Conservation (phyloP, 257 asterid genomes). For the Nicotiana otophora region DNA sequence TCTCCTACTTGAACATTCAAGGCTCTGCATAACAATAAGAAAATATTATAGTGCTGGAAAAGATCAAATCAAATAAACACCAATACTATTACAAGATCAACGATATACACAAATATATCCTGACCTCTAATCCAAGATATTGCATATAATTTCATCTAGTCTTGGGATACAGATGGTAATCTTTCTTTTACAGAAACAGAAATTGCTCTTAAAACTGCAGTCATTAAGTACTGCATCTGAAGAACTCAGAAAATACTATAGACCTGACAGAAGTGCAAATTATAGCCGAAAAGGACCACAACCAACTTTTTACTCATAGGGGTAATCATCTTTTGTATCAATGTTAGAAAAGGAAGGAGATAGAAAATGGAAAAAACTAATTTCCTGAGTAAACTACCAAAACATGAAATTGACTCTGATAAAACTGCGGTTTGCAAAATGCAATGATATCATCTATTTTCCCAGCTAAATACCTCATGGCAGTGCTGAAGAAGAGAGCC, state of each 20-base stretch:
- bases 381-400: neutral
- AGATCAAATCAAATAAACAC: neutral
- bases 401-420: neutral
- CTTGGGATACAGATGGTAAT: neutral
- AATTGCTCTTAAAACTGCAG: neutral
- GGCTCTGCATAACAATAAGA: conserved; percentile 40
- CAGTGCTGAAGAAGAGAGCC: conserved; percentile 68
- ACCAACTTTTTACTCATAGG: neutral
- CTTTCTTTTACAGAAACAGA: neutral
- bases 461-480: conserved; percentile 54
- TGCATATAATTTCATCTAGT: neutral
- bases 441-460: neutral
- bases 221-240: neutral
- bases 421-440: neutral
- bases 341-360: neutral
- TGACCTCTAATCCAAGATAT: neutral
- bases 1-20: conserved; percentile 86
- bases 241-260: neutral
- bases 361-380: neutral
- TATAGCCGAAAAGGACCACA: neutral
- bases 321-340: neutral
- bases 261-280: neutral
- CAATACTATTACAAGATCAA: neutral
- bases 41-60: neutral
- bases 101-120: neutral